These are phyloP conservation scores for Mucor indicus DNA, from an alignment of 371 early-diverging fungal genomes.

Conservation along the genomic window DNA sequence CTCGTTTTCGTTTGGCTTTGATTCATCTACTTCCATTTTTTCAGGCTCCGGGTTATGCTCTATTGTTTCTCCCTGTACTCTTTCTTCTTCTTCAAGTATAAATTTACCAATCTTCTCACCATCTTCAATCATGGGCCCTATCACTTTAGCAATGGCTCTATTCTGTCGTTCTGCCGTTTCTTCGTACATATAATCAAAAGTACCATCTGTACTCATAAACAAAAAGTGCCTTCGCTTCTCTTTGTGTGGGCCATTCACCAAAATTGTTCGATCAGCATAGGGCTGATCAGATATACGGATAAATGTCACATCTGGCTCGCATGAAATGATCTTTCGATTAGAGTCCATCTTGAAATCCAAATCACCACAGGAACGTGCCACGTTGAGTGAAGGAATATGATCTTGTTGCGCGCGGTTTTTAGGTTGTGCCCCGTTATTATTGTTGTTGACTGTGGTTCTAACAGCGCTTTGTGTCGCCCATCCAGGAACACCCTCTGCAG, in stretches of 20 bases:
- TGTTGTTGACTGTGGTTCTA: constrained; percentile 19
- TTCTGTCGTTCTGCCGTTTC: constrained; percentile 49
- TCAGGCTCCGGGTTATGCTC: constrained; percentile 20
- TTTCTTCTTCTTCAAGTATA: constrained; percentile 37
- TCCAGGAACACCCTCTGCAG: too few relatives aligned
- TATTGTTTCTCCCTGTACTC: constrained; percentile 24
- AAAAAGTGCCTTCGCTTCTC: constrained; percentile 41
- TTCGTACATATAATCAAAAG: constrained; percentile 53
- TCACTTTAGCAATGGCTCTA: constrained; percentile 38
- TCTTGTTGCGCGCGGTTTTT: constrained; percentile 37
- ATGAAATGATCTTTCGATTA: constrained; percentile 55
- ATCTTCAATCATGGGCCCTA: constrained; percentile 52
- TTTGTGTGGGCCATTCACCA: constrained; percentile 24
- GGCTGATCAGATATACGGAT: constrained; percentile 38
- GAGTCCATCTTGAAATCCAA: constrained; percentile 63
- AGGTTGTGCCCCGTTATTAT: background rate
- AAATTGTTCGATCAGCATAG: constrained; percentile 13
- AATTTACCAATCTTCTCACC: constrained; percentile 43
- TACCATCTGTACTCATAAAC: constrained; percentile 49
- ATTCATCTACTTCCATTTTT: background rate
- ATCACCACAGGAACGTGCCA: constrained; percentile 65
- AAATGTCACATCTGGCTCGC: constrained; percentile 62
- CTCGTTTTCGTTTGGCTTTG: too few relatives aligned
- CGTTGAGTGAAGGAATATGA: constrained; percentile 54
- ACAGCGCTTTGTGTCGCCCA: constrained; percentile 33